Percentiles rank a stretch among this genome's conserved stretches.
Conservation (phyloP, 352 stramenopile genomes). For the Phytopythium vexans region DNA sequence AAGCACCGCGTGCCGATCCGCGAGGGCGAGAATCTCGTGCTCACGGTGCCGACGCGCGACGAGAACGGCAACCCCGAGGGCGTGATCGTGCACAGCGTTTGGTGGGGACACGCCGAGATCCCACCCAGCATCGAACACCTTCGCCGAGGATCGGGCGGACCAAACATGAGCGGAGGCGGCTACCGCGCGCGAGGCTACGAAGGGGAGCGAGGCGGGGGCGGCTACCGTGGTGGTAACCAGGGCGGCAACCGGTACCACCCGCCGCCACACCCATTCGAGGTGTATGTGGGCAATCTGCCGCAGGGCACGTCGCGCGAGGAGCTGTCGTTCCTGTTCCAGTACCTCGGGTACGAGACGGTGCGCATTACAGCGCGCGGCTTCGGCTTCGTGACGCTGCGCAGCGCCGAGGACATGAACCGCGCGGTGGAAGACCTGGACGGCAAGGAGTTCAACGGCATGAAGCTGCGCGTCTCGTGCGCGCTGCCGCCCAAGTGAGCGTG, state of each 20-base stretch:
- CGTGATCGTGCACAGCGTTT: conserved; percentile 76
- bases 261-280: conserved; percentile 66
- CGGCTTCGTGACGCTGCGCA: conserved; percentile 80
- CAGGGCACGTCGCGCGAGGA: conserved; percentile 77
- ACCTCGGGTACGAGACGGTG: conserved; percentile 77
- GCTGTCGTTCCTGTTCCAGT: conserved; percentile 78
- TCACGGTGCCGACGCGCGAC: conserved; percentile 71
- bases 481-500: conserved; percentile 37
- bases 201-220: conserved; percentile 28
- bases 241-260: conserved; percentile 41
- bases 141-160: conserved; percentile 22
- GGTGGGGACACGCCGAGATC: conserved; percentile 79
- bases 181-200: conserved; percentile 34
- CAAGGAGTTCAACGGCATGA: conserved; percentile 79
- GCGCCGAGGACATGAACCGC: conserved; percentile 72
- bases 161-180: conserved; percentile 20
- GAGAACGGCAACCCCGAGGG: conserved; percentile 71
- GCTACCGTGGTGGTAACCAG: conserved; percentile 26
- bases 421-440: conserved; percentile 79
- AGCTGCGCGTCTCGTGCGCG: conserved; percentile 62
- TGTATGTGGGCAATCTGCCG: conserved; percentile 83
- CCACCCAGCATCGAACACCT: conserved; percentile 63
- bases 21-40: conserved; percentile 76
- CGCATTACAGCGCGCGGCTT: conserved; percentile 82
- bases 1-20: conserved; percentile 82